These are phyloP conservation scores for Mycocentrospora acerina DNA, from an alignment of 2,329 filamentous ascomycete genomes.

Conservation along the genomic window DNA sequence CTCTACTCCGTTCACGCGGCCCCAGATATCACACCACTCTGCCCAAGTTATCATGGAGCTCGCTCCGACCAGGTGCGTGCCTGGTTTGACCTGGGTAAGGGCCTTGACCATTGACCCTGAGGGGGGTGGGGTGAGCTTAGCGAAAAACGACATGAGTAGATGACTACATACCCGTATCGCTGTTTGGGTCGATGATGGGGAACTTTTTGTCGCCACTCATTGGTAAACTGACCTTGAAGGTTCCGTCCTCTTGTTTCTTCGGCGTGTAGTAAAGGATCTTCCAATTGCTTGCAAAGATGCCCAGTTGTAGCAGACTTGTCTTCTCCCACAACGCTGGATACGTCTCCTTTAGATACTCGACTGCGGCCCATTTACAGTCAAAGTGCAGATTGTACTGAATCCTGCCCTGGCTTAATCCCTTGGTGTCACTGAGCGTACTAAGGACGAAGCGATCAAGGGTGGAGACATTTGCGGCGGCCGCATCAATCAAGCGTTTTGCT, in stretches of 20 bases:
- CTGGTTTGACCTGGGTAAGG: slow-evolving; percentile 22
- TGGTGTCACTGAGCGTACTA: slow-evolving; percentile 44
- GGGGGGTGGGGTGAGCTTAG: neutral
- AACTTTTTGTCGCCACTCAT: slow-evolving; percentile 20
- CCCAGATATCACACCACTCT: slow-evolving; percentile 27
- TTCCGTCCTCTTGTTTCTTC: slow-evolving; percentile 22
- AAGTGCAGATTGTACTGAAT: slow-evolving; percentile 43
- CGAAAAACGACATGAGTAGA: neutral
- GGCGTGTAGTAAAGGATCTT: too few species aligned
- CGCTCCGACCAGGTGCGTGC: slow-evolving; percentile 27
- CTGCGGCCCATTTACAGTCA: slow-evolving; percentile 44
- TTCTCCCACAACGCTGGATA: slow-evolving; percentile 27
- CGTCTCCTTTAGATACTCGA: slow-evolving; percentile 41
- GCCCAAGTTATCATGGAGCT: slow-evolving; percentile 22
- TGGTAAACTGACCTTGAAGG: slow-evolving; percentile 18
- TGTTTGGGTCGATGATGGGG: slow-evolving; percentile 17
- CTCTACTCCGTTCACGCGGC: slow-evolving; percentile 16
- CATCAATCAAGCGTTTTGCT: slow-evolving; percentile 45
- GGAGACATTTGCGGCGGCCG: slow-evolving; percentile 37
- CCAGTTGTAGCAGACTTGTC: slow-evolving; percentile 30
- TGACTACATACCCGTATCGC: slow-evolving; percentile 23
- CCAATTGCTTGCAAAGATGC: slow-evolving; percentile 26
- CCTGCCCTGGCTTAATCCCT: slow-evolving; percentile 35
- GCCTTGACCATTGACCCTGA: slow-evolving; percentile 24
- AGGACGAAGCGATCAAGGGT: slow-evolving; percentile 48